Evolutionary conservation across 768 basidiomycete species (phyloP), one percentile per base, ranked within the genome.

Genomic region (Pleurotus tuber-regium): DNA sequence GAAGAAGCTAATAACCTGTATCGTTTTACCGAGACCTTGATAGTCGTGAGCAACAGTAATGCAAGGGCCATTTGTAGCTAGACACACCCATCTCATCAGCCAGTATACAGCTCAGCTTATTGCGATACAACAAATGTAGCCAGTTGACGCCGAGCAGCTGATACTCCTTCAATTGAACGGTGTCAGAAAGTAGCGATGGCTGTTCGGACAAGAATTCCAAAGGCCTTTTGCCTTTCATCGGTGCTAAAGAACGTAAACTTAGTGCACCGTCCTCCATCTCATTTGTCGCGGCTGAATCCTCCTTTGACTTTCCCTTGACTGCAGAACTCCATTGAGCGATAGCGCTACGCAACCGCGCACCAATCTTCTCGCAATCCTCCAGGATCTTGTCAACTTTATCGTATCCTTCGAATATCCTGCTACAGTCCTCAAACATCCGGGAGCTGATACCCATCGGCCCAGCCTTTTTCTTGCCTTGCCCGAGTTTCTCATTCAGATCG

Each of bases 81-180:
- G 26, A 77, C 82, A 60, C 68, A 91, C 96, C 96, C 97, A 99
- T 99, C 68, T 99, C 97, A 67, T 99, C 97, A 2, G 97, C 97
- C 36, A 99, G 79, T 63, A 99, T 98, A 67, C 96, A 98, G 57
- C 92, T 95, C 44, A 89, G 77, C 53, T 80, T 79, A 60, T 81
- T 84, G 52, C 75, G 77, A 67, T 93, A 94, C 46, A 98, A 72
- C 18, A 98, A 70, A 68, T 92, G 84, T 57, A 99, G 73, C 97
- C 97, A 99, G 66, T 98, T 99, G 49, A 99, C 79, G n/a, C 97
- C 97, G 52, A 98, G 77, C 53, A 98, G 73, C 68, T 99, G 96
- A 66, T 99, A 99, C 59, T 96, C 95, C 74, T 99, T 99, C 61
- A 99, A 74, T 60, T 74, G 76, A 53, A 95, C 84, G 40, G 78